Conservation (phyloP, 768 basidiomycete species). For the Agaricus bisporus region DNA sequence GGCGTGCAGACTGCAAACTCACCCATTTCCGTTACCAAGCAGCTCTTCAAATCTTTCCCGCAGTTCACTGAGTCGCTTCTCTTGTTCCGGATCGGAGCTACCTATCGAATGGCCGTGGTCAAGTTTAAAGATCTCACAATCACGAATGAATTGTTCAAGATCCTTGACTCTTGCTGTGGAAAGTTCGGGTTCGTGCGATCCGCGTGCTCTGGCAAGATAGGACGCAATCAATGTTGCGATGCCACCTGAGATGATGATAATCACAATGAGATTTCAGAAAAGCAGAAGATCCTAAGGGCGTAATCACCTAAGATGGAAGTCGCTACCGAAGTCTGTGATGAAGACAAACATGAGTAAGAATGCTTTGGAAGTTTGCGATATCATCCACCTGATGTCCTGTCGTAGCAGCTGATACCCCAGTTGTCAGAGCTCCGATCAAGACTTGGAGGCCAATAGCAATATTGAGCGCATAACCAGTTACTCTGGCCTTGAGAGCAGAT, state of each 20-base stretch:
- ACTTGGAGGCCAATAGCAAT: constrained; percentile 60
- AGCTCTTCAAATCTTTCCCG: constrained; percentile 24
- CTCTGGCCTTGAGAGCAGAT: constrained; percentile 38
- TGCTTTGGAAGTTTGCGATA: neutral
- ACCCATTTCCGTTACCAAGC: constrained; percentile 24
- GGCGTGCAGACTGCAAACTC: neutral
- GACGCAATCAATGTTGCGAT: constrained; percentile 63
- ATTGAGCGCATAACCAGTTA: constrained; percentile 32
- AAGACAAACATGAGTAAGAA: no score
- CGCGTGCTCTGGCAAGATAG: constrained; percentile 64
- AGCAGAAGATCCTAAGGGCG: neutral
- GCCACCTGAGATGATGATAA: constrained; percentile 37
- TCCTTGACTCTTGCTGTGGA: constrained; percentile 51
- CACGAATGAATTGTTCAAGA: constrained; percentile 63
- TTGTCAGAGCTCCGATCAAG: constrained; percentile 59
- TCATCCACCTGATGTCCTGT: constrained; percentile 33
- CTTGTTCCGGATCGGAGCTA: constrained; percentile 21
- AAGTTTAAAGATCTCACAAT: constrained; percentile 48
- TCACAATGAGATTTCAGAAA: neutral
- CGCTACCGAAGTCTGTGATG: neutral
- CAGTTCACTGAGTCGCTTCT: constrained; percentile 21
- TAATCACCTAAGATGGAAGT: constrained; percentile 23
- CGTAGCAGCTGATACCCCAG: constrained; percentile 44
- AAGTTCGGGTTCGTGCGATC: constrained; percentile 63
- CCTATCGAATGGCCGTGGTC: constrained; percentile 44